Conservation (phyloP, 805 yeast species). For the Dipodascus geniculatus region DNA sequence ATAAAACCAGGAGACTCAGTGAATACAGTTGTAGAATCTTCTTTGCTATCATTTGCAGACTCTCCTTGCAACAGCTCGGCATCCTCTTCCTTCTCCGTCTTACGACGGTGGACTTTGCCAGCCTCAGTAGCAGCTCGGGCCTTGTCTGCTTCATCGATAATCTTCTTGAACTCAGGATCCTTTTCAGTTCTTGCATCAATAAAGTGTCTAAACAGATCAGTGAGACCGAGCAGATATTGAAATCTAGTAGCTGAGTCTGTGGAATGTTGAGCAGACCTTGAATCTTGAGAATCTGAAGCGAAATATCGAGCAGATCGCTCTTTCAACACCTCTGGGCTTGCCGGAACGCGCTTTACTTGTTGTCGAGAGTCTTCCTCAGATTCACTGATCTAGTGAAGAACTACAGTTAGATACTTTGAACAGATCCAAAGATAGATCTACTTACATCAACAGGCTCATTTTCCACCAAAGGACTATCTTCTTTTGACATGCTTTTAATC, state of each 20-base stretch:
- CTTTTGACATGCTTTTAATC: not conserved
- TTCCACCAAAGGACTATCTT: not conserved
- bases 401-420: not conserved
- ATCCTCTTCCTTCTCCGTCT: constrained; percentile 92
- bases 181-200: constrained; percentile 71
- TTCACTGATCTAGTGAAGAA: not conserved
- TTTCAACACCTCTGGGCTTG: not conserved
- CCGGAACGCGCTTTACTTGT: not conserved
- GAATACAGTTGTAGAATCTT: constrained; percentile 53
- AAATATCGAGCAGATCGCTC: not conserved
- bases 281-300: not conserved
- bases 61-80: constrained; percentile 52
- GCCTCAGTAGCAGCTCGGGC: constrained; percentile 13
- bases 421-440: not conserved
- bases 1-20: constrained; percentile 78
- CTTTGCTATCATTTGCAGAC: constrained; percentile 52
- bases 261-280: constrained; percentile 17
- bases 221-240: constrained; percentile 66
- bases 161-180: constrained; percentile 46
- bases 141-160: constrained; percentile 23
- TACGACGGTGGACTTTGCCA: constrained; percentile 41
- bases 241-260: constrained; percentile 68
- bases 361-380: not conserved
- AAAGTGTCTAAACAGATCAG: constrained; percentile 81
- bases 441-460: not conserved